A percentile compares a stretch with the other conserved stretches of the same genome.
Conservation (phyloP, 352 stramenopile species). For the Globisporangium emineosum region DNA sequence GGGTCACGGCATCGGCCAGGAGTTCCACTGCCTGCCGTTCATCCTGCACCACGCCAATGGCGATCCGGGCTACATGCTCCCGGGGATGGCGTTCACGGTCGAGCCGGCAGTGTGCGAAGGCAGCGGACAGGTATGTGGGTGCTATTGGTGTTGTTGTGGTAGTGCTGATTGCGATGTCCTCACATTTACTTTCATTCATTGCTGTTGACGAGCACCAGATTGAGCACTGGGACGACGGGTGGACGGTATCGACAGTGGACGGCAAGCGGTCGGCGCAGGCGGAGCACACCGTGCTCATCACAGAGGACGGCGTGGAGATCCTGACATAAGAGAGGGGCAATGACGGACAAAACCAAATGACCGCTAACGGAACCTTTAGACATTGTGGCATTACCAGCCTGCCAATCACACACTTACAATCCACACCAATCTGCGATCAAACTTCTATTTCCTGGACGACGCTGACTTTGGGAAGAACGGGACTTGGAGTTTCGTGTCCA, state of each 20-base stretch:
- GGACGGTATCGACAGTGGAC: constrained; percentile 95
- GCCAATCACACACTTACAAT: background rate
- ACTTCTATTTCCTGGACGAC: constrained; percentile 14
- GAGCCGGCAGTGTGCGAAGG: constrained; percentile 96
- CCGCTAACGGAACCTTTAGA: background rate
- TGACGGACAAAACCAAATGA: background rate
- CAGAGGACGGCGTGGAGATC: constrained; percentile 91
- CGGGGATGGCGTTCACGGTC: constrained; percentile 98
- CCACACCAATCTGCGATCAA: background rate
- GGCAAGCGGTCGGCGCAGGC: constrained; percentile 94
- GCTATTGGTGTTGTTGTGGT: background rate
- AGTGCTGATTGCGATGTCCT: background rate
- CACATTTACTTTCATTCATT: background rate
- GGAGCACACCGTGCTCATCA: constrained; percentile 98
- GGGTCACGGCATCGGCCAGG: constrained; percentile 94
- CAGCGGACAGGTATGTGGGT: constrained; percentile 57
- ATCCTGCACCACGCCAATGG: constrained; percentile 91
- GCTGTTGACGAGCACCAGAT: constrained; percentile 36
- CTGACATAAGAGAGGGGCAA: constrained; percentile 71
- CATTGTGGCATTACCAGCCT: background rate
- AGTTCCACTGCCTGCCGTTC: constrained; percentile 96
- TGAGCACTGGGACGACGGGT: constrained; percentile 93
- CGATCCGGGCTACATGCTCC: constrained; percentile 74
- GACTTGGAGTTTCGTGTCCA: constrained; percentile 80
- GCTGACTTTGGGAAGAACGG: constrained; percentile 53